A percentile compares a stretch with the other conserved stretches of the same genome.
These are phyloP conservation scores for Vitis hybrid DNA, from an alignment of 177 flowering plant species.

Conservation along the genomic window DNA sequence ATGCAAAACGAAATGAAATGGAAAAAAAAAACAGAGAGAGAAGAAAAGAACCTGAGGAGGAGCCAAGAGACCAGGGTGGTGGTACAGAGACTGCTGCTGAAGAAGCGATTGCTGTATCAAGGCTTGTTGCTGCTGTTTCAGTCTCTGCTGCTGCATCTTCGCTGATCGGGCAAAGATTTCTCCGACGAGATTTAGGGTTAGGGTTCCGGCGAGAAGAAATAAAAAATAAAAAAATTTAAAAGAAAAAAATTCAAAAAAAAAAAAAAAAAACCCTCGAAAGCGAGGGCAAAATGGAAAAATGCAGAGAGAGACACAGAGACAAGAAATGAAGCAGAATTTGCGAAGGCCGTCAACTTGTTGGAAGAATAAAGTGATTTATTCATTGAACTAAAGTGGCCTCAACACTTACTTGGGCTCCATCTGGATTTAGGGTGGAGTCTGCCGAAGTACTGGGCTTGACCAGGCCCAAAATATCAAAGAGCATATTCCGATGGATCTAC, in stretches of 20 bases:
- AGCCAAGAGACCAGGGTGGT: slow-evolving; percentile 46
- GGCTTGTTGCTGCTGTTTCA: slow-evolving; percentile 37
- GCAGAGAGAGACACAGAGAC: not conserved
- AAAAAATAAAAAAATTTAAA: not conserved
- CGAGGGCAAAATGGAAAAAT: slow-evolving; percentile 1
- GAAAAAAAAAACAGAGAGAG: slow-evolving; percentile 2
- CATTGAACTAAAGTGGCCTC: too few relatives aligned
- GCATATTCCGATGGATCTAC: too few relatives aligned
- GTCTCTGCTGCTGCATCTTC: slow-evolving; percentile 37
- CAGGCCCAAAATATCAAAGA: too few relatives aligned
- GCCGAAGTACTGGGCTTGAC: too few relatives aligned
- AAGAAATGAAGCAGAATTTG: not conserved
- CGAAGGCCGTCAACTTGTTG: not conserved
- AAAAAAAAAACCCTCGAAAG: slow-evolving; percentile 16
- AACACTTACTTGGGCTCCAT: too few relatives aligned
- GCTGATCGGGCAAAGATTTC: not conserved
- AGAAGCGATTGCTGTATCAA: slow-evolving; percentile 37
- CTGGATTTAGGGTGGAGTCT: too few relatives aligned
- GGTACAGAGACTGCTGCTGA: slow-evolving; percentile 34
- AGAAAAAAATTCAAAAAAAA: slow-evolving; percentile 3
- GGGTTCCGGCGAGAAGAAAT: not conserved
- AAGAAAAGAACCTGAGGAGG: slow-evolving; percentile 46
- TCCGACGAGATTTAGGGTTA: not conserved
- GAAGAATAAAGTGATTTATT: not conserved
- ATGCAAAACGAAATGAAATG: not conserved